These are phyloP conservation scores for Fusarium sp. DNA, from an alignment of 2,329 filamentous ascomycete genomes.

Conservation along the genomic window DNA sequence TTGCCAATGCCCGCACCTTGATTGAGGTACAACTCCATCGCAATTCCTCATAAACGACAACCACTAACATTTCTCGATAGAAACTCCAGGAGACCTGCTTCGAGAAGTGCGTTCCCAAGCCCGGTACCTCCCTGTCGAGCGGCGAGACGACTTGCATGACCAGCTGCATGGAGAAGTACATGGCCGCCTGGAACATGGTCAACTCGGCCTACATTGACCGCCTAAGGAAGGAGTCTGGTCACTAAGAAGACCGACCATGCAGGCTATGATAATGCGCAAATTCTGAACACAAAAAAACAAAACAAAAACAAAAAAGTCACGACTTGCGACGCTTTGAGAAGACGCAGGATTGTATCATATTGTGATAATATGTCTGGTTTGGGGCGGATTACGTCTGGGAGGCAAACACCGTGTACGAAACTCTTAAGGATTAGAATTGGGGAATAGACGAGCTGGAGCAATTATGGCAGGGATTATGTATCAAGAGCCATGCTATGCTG, in stretches of 20 bases:
- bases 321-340: slow-evolving; percentile 19
- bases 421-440: slow-evolving; percentile 33
- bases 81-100: slow-evolving; percentile 89
- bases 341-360: slow-evolving; percentile 47
- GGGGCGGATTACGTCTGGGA: slow-evolving; percentile 9
- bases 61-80: slow-evolving; percentile 57
- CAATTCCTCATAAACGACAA: slow-evolving; percentile 22
- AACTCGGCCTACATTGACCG: slow-evolving; percentile 77
- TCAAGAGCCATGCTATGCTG: slow-evolving; percentile 34
- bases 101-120: slow-evolving; percentile 80
- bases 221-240: slow-evolving; percentile 70
- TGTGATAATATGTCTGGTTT: slow-evolving; percentile 42
- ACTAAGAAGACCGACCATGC: slow-evolving; percentile 16
- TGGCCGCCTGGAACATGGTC: slow-evolving; percentile 83
- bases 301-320: slow-evolving; percentile 3
- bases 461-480: slow-evolving; percentile 32
- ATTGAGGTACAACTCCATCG: slow-evolving; percentile 70
- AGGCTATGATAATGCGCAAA: slow-evolving; percentile 6
- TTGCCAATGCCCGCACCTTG: slow-evolving; percentile 77
- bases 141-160: slow-evolving; percentile 80
- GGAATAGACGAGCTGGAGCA: slow-evolving; percentile 40
- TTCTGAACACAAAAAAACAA: slow-evolving; percentile 5
- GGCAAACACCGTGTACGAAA: slow-evolving; percentile 25
- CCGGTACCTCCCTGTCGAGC: slow-evolving; percentile 75
- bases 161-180: slow-evolving; percentile 88